These are phyloP conservation scores for Boletus fagicola DNA, from an alignment of 768 basidiomycete genomes.

Conservation along the genomic window DNA sequence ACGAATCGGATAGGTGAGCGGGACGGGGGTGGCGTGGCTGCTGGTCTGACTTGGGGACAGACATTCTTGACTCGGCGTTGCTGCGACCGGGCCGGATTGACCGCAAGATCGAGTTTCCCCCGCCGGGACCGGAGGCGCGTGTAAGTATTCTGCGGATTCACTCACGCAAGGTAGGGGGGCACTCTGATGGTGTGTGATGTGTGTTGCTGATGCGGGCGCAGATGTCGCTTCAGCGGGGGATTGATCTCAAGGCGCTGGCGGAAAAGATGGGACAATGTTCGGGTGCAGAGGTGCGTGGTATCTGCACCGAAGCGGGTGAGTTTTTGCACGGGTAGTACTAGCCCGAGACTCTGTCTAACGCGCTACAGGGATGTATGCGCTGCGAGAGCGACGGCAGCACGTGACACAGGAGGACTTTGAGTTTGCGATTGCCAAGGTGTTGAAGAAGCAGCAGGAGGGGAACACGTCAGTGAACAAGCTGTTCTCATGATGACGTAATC, in stretches of 20 bases:
- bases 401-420: conserved; percentile 99
- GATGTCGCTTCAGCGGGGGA: conserved; percentile 98
- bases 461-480: conserved; percentile 94
- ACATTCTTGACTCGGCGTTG: conserved; percentile 92
- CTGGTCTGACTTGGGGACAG: conserved; percentile 37
- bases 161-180: conserved; percentile 77
- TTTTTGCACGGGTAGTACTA: neutral
- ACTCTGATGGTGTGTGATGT: neutral
- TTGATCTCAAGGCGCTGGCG: conserved; percentile 92
- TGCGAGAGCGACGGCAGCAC: conserved; percentile 92
- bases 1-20: conserved; percentile 87
- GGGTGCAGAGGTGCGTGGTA: conserved; percentile 95
- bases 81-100: conserved; percentile 95
- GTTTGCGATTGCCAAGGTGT: conserved; percentile 94
- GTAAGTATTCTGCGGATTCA: conserved; percentile 97
- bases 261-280: conserved; percentile 99
- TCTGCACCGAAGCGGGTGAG: conserved; percentile 93
- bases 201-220: conserved; percentile 27
- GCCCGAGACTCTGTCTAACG: neutral
- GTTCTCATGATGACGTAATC: conserved; percentile 50
- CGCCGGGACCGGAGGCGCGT: conserved; percentile 94
- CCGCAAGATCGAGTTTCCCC: conserved; percentile 97
- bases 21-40: neutral
- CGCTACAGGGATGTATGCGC: conserved; percentile 84
- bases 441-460: conserved; percentile 96